phyloP scores from a whole-genome alignment of 1,139 yeast species.

The Blastobotrys serpentis region DNA sequence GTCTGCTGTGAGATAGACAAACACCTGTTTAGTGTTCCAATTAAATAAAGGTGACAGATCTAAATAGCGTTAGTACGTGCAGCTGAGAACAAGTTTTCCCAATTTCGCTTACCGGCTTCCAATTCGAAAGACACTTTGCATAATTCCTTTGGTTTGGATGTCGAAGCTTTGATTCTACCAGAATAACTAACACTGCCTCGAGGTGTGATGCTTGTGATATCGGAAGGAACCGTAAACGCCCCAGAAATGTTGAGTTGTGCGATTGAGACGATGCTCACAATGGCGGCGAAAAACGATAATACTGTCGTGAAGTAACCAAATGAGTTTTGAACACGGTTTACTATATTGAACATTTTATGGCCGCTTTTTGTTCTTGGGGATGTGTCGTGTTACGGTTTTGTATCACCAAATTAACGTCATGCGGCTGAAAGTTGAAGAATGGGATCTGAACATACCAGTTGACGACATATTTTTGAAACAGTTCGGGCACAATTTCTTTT shows the following conservation, averaged over 20 bases:
- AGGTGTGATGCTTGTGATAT: constrained; percentile 30
- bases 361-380: constrained; percentile 9
- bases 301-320: constrained; percentile 36
- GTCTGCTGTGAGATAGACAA: constrained; percentile 85
- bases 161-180: constrained; percentile 39
- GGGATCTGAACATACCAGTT: too few species aligned
- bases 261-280: constrained; percentile 32
- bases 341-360: constrained; percentile 18
- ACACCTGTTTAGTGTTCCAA: constrained; percentile 96
- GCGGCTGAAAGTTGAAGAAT: constrained; percentile 6
- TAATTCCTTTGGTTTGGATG: constrained; percentile 73
- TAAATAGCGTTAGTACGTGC: constrained; percentile 22
- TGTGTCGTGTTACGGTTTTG: neutral
- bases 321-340: constrained; percentile 31
- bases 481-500: too few species aligned
- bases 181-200: constrained; percentile 17
- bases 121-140: constrained; percentile 70
- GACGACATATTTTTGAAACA: too few species aligned
- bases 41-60: constrained; percentile 77
- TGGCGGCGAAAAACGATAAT: constrained; percentile 30
- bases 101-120: constrained; percentile 41
- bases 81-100: neutral
- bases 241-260: constrained; percentile 33
- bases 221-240: constrained; percentile 30
- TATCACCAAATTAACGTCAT: neutral